Conservation (phyloP, 805 yeast species). For the Kuraishia molischiana region DNA sequence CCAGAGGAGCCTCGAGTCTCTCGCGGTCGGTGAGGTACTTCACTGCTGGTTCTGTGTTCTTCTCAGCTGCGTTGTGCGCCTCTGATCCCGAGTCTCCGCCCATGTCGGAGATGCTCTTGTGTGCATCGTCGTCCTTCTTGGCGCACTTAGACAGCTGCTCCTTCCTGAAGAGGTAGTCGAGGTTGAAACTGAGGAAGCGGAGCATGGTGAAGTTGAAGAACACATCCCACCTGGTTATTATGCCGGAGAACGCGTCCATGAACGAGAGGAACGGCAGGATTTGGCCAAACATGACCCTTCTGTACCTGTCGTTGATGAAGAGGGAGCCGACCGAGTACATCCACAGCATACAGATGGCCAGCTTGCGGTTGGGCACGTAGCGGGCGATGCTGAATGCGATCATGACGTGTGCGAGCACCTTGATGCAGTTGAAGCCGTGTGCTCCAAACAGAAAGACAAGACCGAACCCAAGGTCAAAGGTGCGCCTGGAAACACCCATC, state of each 20-base stretch:
- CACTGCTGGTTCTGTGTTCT: slow-evolving; percentile 6
- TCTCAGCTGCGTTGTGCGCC: slow-evolving; percentile 5
- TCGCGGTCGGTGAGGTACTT: slow-evolving; percentile 43
- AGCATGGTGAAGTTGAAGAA: slow-evolving; percentile 84
- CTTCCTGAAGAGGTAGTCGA: slow-evolving; percentile 55
- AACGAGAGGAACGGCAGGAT: slow-evolving; percentile 30
- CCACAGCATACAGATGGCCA: slow-evolving; percentile 52
- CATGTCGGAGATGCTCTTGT: slow-evolving; percentile 7
- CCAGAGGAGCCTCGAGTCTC: slow-evolving; percentile 56
- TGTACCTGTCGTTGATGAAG: slow-evolving; percentile 64
- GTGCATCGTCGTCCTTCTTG: slow-evolving; percentile 3
- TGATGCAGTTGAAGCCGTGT: slow-evolving; percentile 70
- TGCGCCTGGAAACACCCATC: slow-evolving; percentile 27
- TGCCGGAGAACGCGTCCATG: slow-evolving; percentile 64
- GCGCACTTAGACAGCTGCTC: slow-evolving; percentile 3
- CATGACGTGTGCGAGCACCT: slow-evolving; percentile 47
- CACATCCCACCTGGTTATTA: slow-evolving; percentile 91
- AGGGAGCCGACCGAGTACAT: slow-evolving; percentile 67
- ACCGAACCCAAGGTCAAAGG: slow-evolving; percentile 73
- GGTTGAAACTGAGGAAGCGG: slow-evolving; percentile 72
- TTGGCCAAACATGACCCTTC: slow-evolving; percentile 41
- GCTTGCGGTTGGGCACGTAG: slow-evolving; percentile 18
- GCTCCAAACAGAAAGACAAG: slow-evolving; percentile 55
- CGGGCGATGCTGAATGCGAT: slow-evolving; percentile 44
- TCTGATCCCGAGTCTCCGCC: slow-evolving; percentile 6